phyloP scores from a whole-genome alignment of 2,329 filamentous ascomycete species.

The Fusarium sp. region DNA sequence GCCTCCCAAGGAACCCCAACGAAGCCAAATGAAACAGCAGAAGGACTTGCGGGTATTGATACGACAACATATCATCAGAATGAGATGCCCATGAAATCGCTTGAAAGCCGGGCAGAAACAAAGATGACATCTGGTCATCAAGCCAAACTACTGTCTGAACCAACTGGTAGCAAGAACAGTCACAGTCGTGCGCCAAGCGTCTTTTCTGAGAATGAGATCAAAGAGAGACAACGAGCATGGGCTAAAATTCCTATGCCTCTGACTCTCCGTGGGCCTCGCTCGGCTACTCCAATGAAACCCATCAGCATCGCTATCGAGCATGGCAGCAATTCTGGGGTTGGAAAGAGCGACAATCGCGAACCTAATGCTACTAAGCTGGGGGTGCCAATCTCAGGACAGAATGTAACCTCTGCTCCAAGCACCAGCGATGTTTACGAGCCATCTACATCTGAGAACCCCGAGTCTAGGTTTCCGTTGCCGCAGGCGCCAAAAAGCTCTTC shows the following conservation, averaged over 20 bases:
- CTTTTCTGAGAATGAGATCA: conserved; percentile 47
- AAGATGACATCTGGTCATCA: neutral
- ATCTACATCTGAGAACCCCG: neutral
- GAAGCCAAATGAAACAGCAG: neutral
- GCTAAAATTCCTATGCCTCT: conserved; percentile 49
- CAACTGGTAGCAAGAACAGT: neutral
- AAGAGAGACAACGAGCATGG: conserved; percentile 46
- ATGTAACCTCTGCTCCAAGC: conserved; percentile 16
- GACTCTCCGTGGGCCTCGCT: conserved; percentile 33
- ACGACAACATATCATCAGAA: neutral
- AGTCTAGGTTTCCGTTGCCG: neutral
- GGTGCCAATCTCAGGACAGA: conserved; percentile 18
- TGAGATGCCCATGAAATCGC: neutral
- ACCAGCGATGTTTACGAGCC: conserved; percentile 14
- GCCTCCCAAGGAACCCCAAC: neutral
- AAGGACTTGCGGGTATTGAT: neutral
- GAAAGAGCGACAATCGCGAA: conserved; percentile 2
- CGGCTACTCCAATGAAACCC: conserved; percentile 2
- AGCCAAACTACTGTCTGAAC: neutral
- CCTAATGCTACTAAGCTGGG: conserved; percentile 4
- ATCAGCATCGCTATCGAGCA: neutral
- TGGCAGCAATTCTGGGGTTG: neutral
- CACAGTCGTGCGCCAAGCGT: conserved; percentile 28
- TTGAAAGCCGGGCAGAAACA: neutral
- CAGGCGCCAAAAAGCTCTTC: neutral